Conservation (phyloP, 73 alveolate species). For the Stentor roeselii region DNA sequence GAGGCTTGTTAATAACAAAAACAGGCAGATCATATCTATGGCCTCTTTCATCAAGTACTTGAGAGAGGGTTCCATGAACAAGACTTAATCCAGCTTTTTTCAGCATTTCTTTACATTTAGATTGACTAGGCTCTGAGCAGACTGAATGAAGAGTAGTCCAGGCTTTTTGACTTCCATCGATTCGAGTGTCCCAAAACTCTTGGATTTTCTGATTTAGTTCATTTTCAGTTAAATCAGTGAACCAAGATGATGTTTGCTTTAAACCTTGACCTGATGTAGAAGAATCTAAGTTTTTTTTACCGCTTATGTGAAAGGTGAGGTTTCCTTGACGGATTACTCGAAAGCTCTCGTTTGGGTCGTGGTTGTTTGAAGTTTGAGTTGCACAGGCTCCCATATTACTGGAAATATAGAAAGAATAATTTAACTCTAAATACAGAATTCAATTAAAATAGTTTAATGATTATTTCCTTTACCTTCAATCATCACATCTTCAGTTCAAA, state of each 20-base stretch:
- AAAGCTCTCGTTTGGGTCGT: neutral
- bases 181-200: conserved; percentile 25
- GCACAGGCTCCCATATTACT: conserved; percentile 20
- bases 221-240: neutral
- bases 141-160: neutral
- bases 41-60: neutral
- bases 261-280: neutral
- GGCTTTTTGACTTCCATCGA: conserved; percentile 13
- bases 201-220: neutral
- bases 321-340: neutral
- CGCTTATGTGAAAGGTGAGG: neutral
- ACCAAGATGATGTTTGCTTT: conserved; percentile 11
- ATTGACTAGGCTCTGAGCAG: neutral
- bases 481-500: no score
- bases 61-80: neutral
- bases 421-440: no score
- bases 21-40: conserved; percentile 17
- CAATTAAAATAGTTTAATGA: no score
- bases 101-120: neutral
- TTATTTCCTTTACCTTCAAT: no score
- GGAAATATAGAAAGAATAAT: no score
- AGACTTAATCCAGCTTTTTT: neutral
- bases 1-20: neutral
- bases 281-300: neutral
- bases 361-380: neutral